phyloP scores from a whole-genome alignment of 306 rosid genomes.

The Sophora flavescens region DNA sequence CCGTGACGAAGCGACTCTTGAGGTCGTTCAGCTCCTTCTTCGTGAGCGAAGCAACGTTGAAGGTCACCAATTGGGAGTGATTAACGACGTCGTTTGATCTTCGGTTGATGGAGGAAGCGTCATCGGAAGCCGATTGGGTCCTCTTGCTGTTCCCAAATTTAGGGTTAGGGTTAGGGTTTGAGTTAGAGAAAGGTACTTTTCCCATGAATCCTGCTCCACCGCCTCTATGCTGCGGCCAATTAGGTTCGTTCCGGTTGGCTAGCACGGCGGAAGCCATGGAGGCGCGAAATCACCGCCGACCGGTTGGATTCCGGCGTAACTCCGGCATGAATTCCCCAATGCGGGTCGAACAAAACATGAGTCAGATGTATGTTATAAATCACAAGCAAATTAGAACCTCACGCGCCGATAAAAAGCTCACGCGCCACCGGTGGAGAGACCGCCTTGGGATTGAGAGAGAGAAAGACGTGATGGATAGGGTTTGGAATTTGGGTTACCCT shows the following conservation, averaged over 20 bases:
- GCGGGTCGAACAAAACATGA: slow-evolving; percentile 51
- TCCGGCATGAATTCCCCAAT: slow-evolving; percentile 62
- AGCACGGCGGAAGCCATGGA: slow-evolving; percentile 88
- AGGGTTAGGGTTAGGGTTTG: slow-evolving; percentile 72
- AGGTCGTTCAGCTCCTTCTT: slow-evolving; percentile 78
- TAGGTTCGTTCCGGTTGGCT: slow-evolving; percentile 76
- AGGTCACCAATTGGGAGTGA: slow-evolving; percentile 62
- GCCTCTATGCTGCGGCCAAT: slow-evolving; percentile 73
- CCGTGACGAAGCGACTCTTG: slow-evolving; percentile 57
- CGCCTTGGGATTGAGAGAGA: not conserved
- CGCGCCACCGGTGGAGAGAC: not conserved
- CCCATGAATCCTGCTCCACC: slow-evolving; percentile 90
- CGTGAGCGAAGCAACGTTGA: slow-evolving; percentile 60
- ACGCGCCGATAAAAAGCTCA: slow-evolving; percentile 49
- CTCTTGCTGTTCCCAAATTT: slow-evolving; percentile 60
- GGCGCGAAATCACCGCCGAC: slow-evolving; percentile 37
- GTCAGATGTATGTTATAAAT: not conserved
- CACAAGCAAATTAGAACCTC: slow-evolving; percentile 45
- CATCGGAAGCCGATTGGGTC: slow-evolving; percentile 81
- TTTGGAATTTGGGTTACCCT: slow-evolving; percentile 65
- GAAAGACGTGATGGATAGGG: slow-evolving; percentile 47
- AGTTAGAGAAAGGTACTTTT: slow-evolving; percentile 64
- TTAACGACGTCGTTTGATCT: slow-evolving; percentile 54
- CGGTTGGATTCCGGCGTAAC: slow-evolving; percentile 46
- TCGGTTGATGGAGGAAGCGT: slow-evolving; percentile 83